Evolutionary conservation across 164 flowering plant species (phyloP).

Genomic region (Euptelea pleiosperma): DNA sequence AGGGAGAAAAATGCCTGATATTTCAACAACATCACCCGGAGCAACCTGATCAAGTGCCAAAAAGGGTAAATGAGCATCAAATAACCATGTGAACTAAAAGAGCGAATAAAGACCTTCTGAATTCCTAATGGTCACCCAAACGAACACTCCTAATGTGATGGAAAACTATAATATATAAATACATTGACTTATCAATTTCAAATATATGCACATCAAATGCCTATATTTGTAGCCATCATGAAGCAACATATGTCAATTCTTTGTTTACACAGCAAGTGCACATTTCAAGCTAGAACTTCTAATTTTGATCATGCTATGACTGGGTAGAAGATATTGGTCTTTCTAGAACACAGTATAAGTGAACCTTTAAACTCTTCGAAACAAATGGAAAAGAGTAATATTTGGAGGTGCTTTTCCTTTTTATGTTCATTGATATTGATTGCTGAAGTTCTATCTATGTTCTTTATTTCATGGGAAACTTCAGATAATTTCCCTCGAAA

Average conservation of each 20-base stretch:
- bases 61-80: constrained; percentile 5
- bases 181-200: too few species aligned
- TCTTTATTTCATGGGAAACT: not conserved
- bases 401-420: not conserved
- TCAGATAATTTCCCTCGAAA: not conserved
- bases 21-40: constrained; percentile 95
- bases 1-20: constrained; percentile 97
- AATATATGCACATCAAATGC: too few species aligned
- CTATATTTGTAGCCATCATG: not conserved
- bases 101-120: too few species aligned
- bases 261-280: not conserved
- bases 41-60: constrained; percentile 56
- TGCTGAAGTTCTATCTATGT: not conserved
- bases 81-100: not conserved
- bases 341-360: not conserved
- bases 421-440: too few species aligned
- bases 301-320: not conserved
- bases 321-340: not conserved
- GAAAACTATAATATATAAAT: too few species aligned
- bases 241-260: not conserved
- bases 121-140: too few species aligned
- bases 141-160: too few species aligned
- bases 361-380: not conserved
- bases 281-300: not conserved
- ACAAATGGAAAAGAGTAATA: not conserved